phyloP scores from a whole-genome alignment of 148 eudicot species.

The Vaccinium myrtillus region DNA sequence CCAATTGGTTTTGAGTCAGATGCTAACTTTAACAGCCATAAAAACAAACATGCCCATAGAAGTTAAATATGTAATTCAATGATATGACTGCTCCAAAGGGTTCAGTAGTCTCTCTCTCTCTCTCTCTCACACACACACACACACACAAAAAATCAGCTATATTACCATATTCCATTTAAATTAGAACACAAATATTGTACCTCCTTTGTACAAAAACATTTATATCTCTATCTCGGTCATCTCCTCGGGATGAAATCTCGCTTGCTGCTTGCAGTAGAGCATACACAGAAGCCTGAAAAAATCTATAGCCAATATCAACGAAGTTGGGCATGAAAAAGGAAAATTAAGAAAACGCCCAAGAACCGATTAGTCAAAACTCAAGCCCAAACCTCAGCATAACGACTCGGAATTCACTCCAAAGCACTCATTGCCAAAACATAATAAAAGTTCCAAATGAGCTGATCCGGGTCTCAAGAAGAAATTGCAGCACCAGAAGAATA shows the following conservation, averaged over 20 bases:
- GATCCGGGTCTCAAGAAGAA: no score
- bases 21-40: no score
- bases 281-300: conserved; percentile 77
- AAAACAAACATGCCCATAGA: neutral
- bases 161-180: neutral
- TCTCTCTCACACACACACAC: no score
- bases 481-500: no score
- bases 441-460: neutral
- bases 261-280: conserved; percentile 84
- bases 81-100: neutral
- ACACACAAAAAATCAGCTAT: neutral
- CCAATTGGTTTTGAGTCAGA: no score
- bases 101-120: neutral
- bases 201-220: conserved; percentile 82
- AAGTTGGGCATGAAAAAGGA: conserved; percentile 11
- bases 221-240: conserved; percentile 76
- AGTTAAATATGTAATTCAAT: neutral
- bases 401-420: neutral
- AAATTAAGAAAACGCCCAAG: neutral
- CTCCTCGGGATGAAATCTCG: conserved; percentile 83
- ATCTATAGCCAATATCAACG: conserved; percentile 11
- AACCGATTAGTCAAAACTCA: conserved; percentile 1
- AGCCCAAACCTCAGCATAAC: neutral
- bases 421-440: neutral
- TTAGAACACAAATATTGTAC: conserved; percentile 27